Percentiles rank a stretch among this genome's conserved stretches.
These are phyloP conservation scores for Lactarius indigo DNA, from an alignment of 768 basidiomycete genomes.

Conservation along the genomic window DNA sequence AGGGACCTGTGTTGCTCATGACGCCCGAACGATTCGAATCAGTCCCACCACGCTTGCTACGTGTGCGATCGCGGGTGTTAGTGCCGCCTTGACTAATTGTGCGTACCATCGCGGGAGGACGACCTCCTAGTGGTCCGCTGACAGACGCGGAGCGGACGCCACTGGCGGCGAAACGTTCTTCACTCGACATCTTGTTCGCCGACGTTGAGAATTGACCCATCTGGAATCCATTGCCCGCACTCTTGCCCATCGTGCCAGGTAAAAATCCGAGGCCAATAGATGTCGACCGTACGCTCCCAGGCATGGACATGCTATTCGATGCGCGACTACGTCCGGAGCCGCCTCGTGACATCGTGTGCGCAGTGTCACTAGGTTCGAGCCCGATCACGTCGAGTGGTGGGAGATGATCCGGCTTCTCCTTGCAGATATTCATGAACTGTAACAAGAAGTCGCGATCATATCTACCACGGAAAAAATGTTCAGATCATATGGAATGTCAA, in stretches of 20 bases:
- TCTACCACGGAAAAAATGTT: conserved; percentile 38
- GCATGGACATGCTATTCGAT: conserved; percentile 41
- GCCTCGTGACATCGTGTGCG: conserved; percentile 52
- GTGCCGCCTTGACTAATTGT: conserved; percentile 51
- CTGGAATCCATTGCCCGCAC: conserved; percentile 34
- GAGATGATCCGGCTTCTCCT: conserved; percentile 89
- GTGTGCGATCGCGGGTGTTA: conserved; percentile 56
- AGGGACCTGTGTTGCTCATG: conserved; percentile 31
- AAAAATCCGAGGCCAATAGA: conserved; percentile 49
- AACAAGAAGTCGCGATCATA: conserved; percentile 97
- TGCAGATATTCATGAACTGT: conserved; percentile 94
- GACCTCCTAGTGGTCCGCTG: conserved; percentile 53
- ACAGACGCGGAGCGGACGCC: conserved; percentile 53
- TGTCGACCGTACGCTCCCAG: conserved; percentile 41
- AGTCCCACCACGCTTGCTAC: conserved; percentile 83
- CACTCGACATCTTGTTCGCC: conserved; percentile 58
- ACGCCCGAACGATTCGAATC: conserved; percentile 56
- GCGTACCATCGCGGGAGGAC: conserved; percentile 56
- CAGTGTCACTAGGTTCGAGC: conserved; percentile 65
- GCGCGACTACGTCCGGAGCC: conserved; percentile 61
- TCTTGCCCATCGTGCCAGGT: conserved; percentile 35
- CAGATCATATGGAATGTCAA: conserved; percentile 1
- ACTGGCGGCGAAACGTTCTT: conserved; percentile 56
- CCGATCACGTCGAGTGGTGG: conserved; percentile 90
- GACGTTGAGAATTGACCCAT: conserved; percentile 69